Conservation (phyloP, 257 asterid genomes). For the Plectranthus barbatus region DNA sequence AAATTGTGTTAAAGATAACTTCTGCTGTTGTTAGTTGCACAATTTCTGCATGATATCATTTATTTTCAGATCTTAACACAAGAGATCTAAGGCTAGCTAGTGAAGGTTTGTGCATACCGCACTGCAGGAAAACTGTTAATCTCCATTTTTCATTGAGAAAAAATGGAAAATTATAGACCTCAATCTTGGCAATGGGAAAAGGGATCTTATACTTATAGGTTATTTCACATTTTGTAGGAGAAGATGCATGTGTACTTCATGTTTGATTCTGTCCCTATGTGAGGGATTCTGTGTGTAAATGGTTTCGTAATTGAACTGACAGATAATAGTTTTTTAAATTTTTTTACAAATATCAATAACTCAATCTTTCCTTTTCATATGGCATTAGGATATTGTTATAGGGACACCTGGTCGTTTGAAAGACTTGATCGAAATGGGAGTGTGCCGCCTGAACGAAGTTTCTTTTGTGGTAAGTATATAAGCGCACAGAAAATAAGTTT, state of each 20-base stretch:
- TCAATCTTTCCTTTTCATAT: constrained; percentile 4
- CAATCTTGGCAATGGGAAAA: not conserved
- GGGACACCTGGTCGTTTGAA: constrained; percentile 97
- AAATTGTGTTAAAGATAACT: too few species aligned
- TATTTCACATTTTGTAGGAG: not conserved
- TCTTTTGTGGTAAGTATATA: constrained; percentile 72
- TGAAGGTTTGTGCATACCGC: too few species aligned
- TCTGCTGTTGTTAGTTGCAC: too few species aligned
- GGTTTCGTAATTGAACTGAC: not conserved
- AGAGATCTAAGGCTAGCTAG: too few species aligned
- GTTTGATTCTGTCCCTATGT: not conserved
- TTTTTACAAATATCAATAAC: not conserved
- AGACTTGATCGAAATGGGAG: constrained; percentile 90
- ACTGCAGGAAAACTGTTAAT: too few species aligned
- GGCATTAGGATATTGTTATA: constrained; percentile 78
- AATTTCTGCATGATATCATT: too few species aligned
- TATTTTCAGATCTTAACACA: too few species aligned
- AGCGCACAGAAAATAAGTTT: not conserved
- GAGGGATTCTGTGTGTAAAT: too few species aligned
- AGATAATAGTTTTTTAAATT: not conserved
- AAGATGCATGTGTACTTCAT: not conserved
- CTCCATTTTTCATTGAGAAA: too few species aligned
- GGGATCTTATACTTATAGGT: not conserved
- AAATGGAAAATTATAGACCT: not conserved
- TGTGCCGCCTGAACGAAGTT: constrained; percentile 65